Percentiles rank a stretch among this genome's conserved stretches.
phyloP scores from a whole-genome alignment of 345 rosid genomes.

The Dovyalis caffra region DNA sequence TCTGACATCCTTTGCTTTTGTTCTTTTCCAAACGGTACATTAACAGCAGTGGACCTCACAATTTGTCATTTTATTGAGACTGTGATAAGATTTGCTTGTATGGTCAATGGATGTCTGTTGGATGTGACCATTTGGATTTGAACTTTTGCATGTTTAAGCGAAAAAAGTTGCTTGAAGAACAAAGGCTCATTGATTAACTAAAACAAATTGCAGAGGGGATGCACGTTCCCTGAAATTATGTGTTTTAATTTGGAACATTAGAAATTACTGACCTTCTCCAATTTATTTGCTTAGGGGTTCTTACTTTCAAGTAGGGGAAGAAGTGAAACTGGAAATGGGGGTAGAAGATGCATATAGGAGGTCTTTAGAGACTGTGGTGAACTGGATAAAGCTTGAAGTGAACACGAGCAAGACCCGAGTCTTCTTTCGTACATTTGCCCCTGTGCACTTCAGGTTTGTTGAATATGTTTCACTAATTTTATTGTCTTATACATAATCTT shows the following conservation, averaged over 20 bases:
- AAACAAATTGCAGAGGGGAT: no score
- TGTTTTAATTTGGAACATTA: not conserved
- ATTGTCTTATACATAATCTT: not conserved
- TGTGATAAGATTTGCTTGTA: constrained; percentile 3
- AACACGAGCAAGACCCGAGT: constrained; percentile 66
- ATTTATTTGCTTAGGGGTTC: constrained; percentile 56
- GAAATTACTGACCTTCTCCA: not conserved
- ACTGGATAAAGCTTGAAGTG: constrained; percentile 68
- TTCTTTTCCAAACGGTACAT: no score
- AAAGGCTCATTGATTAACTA: not conserved
- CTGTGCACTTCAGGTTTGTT: constrained; percentile 91
- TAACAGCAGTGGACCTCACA: not conserved
- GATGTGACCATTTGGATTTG: not conserved
- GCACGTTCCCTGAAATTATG: not conserved
- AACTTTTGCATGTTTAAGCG: not conserved
- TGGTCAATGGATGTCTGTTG: not conserved
- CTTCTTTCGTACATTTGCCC: constrained; percentile 87
- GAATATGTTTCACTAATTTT: not conserved
- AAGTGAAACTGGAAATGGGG: constrained; percentile 56
- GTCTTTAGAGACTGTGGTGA: constrained; percentile 67
- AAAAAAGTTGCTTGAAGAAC: not conserved
- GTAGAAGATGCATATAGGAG: constrained; percentile 56
- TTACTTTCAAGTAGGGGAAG: constrained; percentile 78
- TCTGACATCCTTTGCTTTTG: constrained; percentile 3
- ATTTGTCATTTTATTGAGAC: not conserved